Evolutionary conservation across 2,329 filamentous ascomycete species (phyloP).

Genomic region (Claviceps monticola): DNA sequence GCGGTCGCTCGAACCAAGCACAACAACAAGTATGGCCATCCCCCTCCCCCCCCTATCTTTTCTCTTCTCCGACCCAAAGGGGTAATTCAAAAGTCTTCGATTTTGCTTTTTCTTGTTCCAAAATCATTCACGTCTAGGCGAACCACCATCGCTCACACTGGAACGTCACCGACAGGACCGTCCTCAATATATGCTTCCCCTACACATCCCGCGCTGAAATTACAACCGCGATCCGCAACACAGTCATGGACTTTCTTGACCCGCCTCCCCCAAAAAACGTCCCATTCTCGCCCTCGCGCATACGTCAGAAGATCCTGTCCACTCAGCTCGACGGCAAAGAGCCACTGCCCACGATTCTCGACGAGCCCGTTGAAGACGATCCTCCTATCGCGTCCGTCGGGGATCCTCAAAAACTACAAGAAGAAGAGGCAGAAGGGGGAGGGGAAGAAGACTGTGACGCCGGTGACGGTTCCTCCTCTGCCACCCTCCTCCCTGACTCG

Average conservation of each 20-base stretch:
- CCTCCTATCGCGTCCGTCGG: slow-evolving; percentile 13
- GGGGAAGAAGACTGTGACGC: slow-evolving; percentile 27
- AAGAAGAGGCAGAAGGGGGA: slow-evolving; percentile 11
- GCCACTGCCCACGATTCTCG: slow-evolving; percentile 33
- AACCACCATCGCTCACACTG: not conserved
- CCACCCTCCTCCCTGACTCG: slow-evolving; percentile 42
- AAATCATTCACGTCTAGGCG: too few species aligned
- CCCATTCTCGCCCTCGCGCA: slow-evolving; percentile 77
- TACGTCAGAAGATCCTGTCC: slow-evolving; percentile 70
- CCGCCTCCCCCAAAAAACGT: slow-evolving; percentile 52
- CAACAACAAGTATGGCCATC: slow-evolving; percentile 56
- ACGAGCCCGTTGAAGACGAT: slow-evolving; percentile 14
- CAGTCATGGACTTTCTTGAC: slow-evolving; percentile 73
- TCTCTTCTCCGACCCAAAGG: too few species aligned
- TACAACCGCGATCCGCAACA: slow-evolving; percentile 73
- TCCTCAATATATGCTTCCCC: slow-evolving; percentile 91
- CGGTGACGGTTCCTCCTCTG: slow-evolving; percentile 37
- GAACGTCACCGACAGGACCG: slow-evolving; percentile 24
- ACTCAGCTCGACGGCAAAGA: slow-evolving; percentile 40
- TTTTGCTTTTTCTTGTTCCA: not conserved
- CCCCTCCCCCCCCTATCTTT: not conserved
- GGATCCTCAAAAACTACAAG: slow-evolving; percentile 13
- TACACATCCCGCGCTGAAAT: slow-evolving; percentile 96
- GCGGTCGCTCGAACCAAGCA: slow-evolving; percentile 76
- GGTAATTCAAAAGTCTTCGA: not conserved